Evolutionary conservation across 768 basidiomycete species (phyloP), one percentile per base, ranked within the genome.

Genomic region (Antrodiella citrinella): DNA sequence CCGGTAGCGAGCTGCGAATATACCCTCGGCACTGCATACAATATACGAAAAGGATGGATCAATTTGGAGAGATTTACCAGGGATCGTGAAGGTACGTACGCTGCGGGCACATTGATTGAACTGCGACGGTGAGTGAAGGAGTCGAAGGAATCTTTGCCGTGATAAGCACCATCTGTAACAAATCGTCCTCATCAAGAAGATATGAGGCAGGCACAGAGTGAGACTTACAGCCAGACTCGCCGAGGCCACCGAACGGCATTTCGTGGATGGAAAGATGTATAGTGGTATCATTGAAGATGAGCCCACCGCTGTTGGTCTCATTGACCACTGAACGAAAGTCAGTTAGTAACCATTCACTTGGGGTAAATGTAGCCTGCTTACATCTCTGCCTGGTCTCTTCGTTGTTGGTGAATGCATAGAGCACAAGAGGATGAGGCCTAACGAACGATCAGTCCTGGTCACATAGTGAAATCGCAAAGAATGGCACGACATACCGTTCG

Each of bases 321-420:
- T 70, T 64, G 45, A 80, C 56, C 45, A 87, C 83, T 85, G 50
- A 13, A 4, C n/a, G 4, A 11, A 19, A 15, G 13, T 25, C 18
- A 42, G 12, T 15, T 11, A 10, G 41, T 11, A 30, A 23, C 2
- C 13, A 12, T 2, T 10, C 41, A 18, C 9, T 9, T 43, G 35
- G 18, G 41, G 18, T 10, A 43, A 19, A 7, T 43, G 41, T 43
- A 20, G 48, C 61, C n/a, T n/a, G n/a, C n/a, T 18, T 45, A 65
- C 66, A 48, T 44, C 60, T 57, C 23, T 62, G 47, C 54, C 62
- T 61, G 10, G 65, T 48, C 4, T 62, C 60, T 0, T 69, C 63
- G 41, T 74, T 66, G 13, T 79, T 72, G 0, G 78, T 81, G 62
- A 87, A 90, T 1, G 69, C 71, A 54, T 88, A 87, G 20, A 86